These are phyloP conservation scores for Graphilbum fragrans DNA, from an alignment of 2,329 filamentous ascomycete species.

Conservation along the genomic window DNA sequence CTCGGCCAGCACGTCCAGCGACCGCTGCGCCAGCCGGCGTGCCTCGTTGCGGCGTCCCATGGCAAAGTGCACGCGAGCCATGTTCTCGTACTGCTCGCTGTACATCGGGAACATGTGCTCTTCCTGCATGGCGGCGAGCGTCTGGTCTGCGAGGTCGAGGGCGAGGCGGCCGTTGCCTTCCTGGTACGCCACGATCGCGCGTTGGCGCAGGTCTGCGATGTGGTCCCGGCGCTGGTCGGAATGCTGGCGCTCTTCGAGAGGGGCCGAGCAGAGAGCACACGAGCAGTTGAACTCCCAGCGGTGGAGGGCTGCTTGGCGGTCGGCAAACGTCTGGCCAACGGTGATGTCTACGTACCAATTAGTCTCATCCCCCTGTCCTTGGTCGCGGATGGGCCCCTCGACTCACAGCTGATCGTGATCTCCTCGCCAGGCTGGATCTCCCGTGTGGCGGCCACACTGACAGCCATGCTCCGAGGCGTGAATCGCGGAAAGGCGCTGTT, in stretches of 20 bases:
- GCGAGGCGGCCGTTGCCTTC: constrained; percentile 15
- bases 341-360: too few relatives aligned
- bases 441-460: constrained; percentile 10
- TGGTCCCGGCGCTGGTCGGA: constrained; percentile 19
- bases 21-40: constrained; percentile 16
- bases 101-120: constrained; percentile 19
- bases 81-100: constrained; percentile 20
- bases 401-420: constrained; percentile 16
- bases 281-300: constrained; percentile 21
- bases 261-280: constrained; percentile 19
- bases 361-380: too few relatives aligned
- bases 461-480: constrained; percentile 11
- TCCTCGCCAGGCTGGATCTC: constrained; percentile 15
- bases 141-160: constrained; percentile 16
- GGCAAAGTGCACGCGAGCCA: constrained; percentile 20
- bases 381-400: too few relatives aligned
- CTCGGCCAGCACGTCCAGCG: constrained; percentile 17
- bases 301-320: constrained; percentile 15
- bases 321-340: constrained; percentile 15
- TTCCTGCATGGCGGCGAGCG: constrained; percentile 14
- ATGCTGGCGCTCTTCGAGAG: constrained; percentile 11
- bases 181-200: constrained; percentile 16
- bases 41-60: constrained; percentile 16
- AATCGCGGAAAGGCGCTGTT: constrained; percentile 20
- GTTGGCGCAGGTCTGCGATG: constrained; percentile 14